Evolutionary conservation across 1,139 yeast species (phyloP).

Genomic region (Blastobotrys raffinosifermentans): DNA sequence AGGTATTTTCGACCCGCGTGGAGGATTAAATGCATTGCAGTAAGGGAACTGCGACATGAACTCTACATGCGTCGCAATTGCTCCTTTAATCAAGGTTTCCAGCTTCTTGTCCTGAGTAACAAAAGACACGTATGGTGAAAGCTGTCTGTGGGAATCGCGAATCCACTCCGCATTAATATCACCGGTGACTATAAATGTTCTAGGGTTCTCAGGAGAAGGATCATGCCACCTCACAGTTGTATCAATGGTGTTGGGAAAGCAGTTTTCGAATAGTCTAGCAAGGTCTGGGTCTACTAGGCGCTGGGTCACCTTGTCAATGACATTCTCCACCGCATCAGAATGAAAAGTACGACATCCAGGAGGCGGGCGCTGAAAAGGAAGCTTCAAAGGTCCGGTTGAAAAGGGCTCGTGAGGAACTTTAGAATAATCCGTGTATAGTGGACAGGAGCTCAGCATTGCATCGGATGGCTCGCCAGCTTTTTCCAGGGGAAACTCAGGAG

Average conservation of each 20-base stretch:
- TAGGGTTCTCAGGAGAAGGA: slow-evolving; percentile 30
- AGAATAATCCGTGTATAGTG: slow-evolving; percentile 38
- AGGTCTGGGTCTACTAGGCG: slow-evolving; percentile 58
- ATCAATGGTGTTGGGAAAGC: slow-evolving; percentile 83
- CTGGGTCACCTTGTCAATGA: slow-evolving; percentile 47
- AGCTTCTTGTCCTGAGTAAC: slow-evolving; percentile 45
- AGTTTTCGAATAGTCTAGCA: slow-evolving; percentile 70
- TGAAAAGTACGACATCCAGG: slow-evolving; percentile 65
- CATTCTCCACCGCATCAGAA: slow-evolving; percentile 57
- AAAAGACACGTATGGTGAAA: slow-evolving; percentile 68
- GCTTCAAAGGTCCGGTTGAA: slow-evolving; percentile 34
- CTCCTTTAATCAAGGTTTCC: slow-evolving; percentile 58
- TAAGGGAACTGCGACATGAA: slow-evolving; percentile 62
- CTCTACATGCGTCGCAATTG: slow-evolving; percentile 71
- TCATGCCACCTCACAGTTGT: slow-evolving; percentile 77
- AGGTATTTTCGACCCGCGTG: slow-evolving; percentile 36
- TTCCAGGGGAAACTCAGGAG: not conserved
- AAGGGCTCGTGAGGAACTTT: slow-evolving; percentile 29
- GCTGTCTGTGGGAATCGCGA: slow-evolving; percentile 79
- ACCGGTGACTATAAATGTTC: slow-evolving; percentile 77
- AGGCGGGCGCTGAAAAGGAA: slow-evolving; percentile 75
- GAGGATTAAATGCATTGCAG: slow-evolving; percentile 91
- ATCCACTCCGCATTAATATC: slow-evolving; percentile 86
- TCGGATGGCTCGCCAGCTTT: not conserved
- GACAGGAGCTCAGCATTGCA: slow-evolving; percentile 26